These are phyloP conservation scores for Aspergillus proliferans DNA, from an alignment of 2,329 filamentous ascomycete species.

Conservation along the genomic window DNA sequence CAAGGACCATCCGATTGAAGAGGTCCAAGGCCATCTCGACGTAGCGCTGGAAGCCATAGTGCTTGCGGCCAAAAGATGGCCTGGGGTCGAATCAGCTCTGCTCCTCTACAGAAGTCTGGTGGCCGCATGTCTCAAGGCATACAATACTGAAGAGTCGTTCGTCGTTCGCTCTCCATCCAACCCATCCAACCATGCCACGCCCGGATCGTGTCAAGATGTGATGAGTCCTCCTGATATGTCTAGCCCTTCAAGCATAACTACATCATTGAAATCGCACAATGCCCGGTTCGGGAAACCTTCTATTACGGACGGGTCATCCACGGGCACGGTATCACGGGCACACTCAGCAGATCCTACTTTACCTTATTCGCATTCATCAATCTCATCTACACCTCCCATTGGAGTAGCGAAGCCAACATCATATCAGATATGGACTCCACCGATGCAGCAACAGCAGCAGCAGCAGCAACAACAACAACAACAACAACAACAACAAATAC, in stretches of 20 bases:
- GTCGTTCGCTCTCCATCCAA: constrained; percentile 45
- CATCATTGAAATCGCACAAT: constrained; percentile 31
- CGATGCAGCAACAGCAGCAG: constrained; percentile 7
- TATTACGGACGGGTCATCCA: constrained; percentile 22
- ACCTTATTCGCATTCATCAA: constrained; percentile 18
- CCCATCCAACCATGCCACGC: constrained; percentile 37
- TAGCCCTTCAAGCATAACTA: constrained; percentile 36
- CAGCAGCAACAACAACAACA: background rate
- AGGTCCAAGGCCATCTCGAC: constrained; percentile 69
- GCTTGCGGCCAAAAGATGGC: constrained; percentile 81
- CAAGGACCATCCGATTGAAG: constrained; percentile 61
- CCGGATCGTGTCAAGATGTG: constrained; percentile 33
- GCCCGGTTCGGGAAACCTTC: constrained; percentile 22
- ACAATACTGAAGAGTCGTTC: constrained; percentile 56
- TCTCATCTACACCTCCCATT: constrained; percentile 12
- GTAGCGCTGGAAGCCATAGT: constrained; percentile 72
- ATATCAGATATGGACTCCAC: constrained; percentile 13
- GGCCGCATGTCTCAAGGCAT: constrained; percentile 79
- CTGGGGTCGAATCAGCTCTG: constrained; percentile 75
- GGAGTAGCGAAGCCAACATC: constrained; percentile 16
- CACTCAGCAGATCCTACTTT: constrained; percentile 27
- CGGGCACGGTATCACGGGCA: constrained; percentile 28
- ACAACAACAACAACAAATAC: too few relatives aligned
- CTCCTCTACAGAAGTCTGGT: constrained; percentile 83
- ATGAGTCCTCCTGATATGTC: constrained; percentile 34